Percentiles rank a stretch among this genome's conserved stretches.
Evolutionary conservation across 495 filamentous ascomycete genomes (phyloP).

Genomic region (Penicillium macrosclerotiorum): DNA sequence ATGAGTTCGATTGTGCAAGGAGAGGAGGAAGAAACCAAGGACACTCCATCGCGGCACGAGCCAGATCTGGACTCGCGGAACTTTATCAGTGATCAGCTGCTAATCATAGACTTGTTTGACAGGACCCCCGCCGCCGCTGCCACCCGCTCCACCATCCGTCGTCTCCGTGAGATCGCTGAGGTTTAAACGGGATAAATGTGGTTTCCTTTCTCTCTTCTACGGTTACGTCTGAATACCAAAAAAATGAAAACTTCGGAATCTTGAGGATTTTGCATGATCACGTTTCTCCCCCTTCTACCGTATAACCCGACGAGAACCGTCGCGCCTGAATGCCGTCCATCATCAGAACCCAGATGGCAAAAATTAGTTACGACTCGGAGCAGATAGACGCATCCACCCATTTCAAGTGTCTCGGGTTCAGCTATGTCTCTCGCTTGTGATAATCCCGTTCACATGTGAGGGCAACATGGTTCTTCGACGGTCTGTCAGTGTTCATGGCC

Average conservation of each 20-base stretch:
- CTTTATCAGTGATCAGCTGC: not conserved
- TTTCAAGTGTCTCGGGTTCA: too few species aligned
- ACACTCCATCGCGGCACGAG: too few species aligned
- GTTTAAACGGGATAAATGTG: conserved; percentile 62
- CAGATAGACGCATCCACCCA: too few species aligned
- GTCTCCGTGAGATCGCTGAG: conserved; percentile 97
- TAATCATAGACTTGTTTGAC: conserved; percentile 25
- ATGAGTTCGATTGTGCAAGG: not conserved
- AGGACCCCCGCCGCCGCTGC: conserved; percentile 96
- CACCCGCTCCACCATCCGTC: conserved; percentile 94
- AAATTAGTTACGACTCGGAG: too few species aligned
- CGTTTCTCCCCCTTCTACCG: conserved; percentile 1
- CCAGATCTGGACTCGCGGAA: not conserved
- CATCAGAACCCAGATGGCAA: too few species aligned
- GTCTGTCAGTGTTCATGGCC: too few species aligned
- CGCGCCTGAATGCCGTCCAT: too few species aligned
- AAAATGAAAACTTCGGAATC: conserved; percentile 43
- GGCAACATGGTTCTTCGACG: too few species aligned
- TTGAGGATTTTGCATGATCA: conserved; percentile 25
- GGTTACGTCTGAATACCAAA: conserved; percentile 46
- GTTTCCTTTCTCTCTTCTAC: conserved; percentile 41
- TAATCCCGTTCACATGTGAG: too few species aligned
- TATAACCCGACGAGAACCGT: too few species aligned
- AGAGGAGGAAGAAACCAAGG: not conserved
- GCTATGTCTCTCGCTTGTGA: too few species aligned